phyloP scores from a whole-genome alignment of 129 eudicot species.

The Sambucus nigra region DNA sequence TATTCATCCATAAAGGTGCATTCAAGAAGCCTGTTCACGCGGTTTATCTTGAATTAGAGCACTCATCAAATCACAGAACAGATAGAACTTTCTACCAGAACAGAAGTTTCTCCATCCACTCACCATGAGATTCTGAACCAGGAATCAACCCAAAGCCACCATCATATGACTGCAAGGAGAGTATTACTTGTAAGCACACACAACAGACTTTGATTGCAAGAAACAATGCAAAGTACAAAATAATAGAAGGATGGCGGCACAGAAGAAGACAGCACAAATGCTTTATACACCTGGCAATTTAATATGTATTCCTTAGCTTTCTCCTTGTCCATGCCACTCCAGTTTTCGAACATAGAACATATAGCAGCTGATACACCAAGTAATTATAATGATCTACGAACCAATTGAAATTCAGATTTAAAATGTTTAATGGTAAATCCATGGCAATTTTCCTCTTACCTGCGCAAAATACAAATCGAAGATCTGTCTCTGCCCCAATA shows the following conservation, averaged over 20 bases:
- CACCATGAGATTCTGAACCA: conserved; percentile 96
- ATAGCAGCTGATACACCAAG: conserved; percentile 66
- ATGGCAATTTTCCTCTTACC: conserved; percentile 33
- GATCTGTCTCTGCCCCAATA: conserved; percentile 86
- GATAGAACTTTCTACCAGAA: too few relatives aligned
- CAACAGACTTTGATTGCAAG: conserved; percentile 3
- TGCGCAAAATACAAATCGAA: conserved; percentile 88
- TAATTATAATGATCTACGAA: conserved; percentile 6
- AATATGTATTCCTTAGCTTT: conserved; percentile 74
- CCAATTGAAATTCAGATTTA: conserved; percentile 12
- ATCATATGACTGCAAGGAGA: conserved; percentile 85
- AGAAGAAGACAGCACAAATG: conserved; percentile 7
- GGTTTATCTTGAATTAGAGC: too few relatives aligned
- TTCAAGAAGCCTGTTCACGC: too few relatives aligned
- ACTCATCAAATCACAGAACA: too few relatives aligned
- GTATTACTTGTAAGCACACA: conserved; percentile 12
- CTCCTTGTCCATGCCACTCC: conserved; percentile 94
- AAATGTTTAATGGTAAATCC: not conserved
- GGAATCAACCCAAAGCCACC: conserved; percentile 97
- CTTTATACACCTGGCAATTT: conserved; percentile 67
- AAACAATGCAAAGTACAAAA: not conserved
- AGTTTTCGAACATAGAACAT: conserved; percentile 63
- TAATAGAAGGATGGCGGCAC: conserved; percentile 2
- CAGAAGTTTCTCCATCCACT: conserved; percentile 18
- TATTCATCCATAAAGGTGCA: too few relatives aligned